Percentiles rank a stretch among this genome's conserved stretches.
These are phyloP conservation scores for Raffaelea albimanens DNA, from an alignment of 2,329 filamentous ascomycete species.

Conservation along the genomic window DNA sequence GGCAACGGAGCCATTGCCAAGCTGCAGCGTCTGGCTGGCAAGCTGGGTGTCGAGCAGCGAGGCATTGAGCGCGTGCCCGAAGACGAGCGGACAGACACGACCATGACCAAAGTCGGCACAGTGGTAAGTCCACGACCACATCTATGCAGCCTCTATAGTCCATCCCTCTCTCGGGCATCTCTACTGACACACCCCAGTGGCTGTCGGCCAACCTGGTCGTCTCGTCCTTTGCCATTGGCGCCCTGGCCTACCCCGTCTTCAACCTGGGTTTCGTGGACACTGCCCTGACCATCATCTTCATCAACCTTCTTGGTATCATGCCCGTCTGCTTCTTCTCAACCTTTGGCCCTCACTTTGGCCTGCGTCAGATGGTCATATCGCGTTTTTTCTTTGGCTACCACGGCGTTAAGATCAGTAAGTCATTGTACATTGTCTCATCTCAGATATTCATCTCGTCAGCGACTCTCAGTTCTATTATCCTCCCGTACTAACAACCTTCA, in stretches of 20 bases:
- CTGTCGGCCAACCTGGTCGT: constrained; percentile 71
- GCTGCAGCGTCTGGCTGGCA: constrained; percentile 52
- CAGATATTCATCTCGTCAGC: background rate
- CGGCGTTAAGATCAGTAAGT: constrained; percentile 56
- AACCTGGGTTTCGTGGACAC: constrained; percentile 63
- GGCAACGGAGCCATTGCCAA: constrained; percentile 18
- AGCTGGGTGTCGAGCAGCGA: constrained; percentile 60
- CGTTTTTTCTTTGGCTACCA: constrained; percentile 51
- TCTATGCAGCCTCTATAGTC: no score
- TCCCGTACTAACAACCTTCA: constrained; percentile 18
- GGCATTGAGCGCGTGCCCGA: constrained; percentile 68
- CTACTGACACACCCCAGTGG: constrained; percentile 40
- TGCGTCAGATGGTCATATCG: constrained; percentile 52
- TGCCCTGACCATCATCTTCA: constrained; percentile 61
- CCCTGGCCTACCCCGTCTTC: constrained; percentile 60
- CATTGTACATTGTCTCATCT: background rate
- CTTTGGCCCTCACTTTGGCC: constrained; percentile 45
- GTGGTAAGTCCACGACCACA: no score
- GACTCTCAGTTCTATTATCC: background rate
- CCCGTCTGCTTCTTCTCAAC: constrained; percentile 48
- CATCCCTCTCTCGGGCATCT: background rate
- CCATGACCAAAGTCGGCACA: constrained; percentile 58
- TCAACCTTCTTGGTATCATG: constrained; percentile 57
- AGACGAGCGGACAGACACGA: constrained; percentile 56
- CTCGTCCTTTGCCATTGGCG: constrained; percentile 66